A percentile compares a stretch with the other conserved stretches of the same genome.
Evolutionary conservation across 805 yeast genomes (phyloP).

Genomic region (Scheffersomyces lignosus): DNA sequence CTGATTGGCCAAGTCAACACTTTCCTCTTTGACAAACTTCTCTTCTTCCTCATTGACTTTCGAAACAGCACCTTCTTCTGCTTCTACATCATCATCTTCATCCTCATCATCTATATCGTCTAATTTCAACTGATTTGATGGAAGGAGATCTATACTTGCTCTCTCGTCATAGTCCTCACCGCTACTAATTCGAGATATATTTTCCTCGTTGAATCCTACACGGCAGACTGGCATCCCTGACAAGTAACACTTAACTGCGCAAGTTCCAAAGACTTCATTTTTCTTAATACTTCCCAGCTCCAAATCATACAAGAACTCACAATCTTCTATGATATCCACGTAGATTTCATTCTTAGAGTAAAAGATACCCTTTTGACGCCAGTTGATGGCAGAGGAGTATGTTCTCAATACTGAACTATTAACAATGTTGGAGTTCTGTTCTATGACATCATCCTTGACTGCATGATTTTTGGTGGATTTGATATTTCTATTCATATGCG

Average conservation of each 20-base stretch:
- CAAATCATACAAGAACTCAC: slow-evolving; percentile 38
- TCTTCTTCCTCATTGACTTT: background rate
- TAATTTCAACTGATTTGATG: background rate
- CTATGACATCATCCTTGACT: slow-evolving; percentile 29
- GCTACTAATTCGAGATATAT: slow-evolving; percentile 34
- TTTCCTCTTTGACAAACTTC: slow-evolving; percentile 3
- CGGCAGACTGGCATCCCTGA: slow-evolving; percentile 47
- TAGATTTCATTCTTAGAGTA: slow-evolving; percentile 45
- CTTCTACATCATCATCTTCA: slow-evolving; percentile 3
- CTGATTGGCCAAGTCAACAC: background rate
- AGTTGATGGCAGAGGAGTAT: slow-evolving; percentile 57
- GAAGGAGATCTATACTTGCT: slow-evolving; percentile 4
- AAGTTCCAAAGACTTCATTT: slow-evolving; percentile 36
- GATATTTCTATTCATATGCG: slow-evolving; percentile 16
- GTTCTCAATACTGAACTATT: slow-evolving; percentile 76
- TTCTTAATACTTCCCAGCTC: slow-evolving; percentile 22
- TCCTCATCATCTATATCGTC: slow-evolving; percentile 10
- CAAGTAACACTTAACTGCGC: slow-evolving; percentile 37
- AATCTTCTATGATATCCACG: slow-evolving; percentile 40
- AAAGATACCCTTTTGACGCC: slow-evolving; percentile 48
- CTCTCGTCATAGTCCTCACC: slow-evolving; percentile 11
- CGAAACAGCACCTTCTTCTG: background rate
- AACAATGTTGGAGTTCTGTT: slow-evolving; percentile 28
- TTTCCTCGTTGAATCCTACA: slow-evolving; percentile 40
- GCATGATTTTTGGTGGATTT: slow-evolving; percentile 43